A percentile compares a stretch with the other conserved stretches of the same genome.
phyloP scores from a whole-genome alignment of 2,329 filamentous ascomycete genomes.

The Hymenoscyphus occultus region DNA sequence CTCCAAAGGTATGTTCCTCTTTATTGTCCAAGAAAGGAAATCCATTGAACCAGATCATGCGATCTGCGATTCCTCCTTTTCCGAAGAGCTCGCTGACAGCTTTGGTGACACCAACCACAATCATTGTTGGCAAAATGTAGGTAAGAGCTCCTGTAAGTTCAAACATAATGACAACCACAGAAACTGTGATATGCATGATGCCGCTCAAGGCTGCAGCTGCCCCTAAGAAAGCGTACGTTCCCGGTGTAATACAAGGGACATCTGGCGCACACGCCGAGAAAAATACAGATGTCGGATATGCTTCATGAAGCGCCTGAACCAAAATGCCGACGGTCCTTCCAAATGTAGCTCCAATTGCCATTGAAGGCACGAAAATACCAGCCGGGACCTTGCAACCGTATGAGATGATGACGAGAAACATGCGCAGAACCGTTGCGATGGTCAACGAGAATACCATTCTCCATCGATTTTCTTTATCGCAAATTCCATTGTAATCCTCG shows the following conservation, averaged over 20 bases:
- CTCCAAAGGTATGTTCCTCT: constrained; percentile 94
- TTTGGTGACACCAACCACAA: constrained; percentile 96
- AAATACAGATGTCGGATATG: constrained; percentile 76
- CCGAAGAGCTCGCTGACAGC: constrained; percentile 85
- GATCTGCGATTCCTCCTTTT: constrained; percentile 95
- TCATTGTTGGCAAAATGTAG: constrained; percentile 98
- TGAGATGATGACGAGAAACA: constrained; percentile 86
- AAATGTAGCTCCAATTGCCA: constrained; percentile 95
- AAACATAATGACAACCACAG: constrained; percentile 99
- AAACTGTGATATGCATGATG: constrained; percentile 97
- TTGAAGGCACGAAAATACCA: constrained; percentile 96
- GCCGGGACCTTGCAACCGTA: constrained; percentile 98
- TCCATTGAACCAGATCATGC: constrained; percentile 98
- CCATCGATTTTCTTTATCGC: constrained; percentile 73
- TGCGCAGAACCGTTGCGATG: constrained; percentile 75
- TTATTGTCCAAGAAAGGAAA: constrained; percentile 97
- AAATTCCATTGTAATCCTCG: constrained; percentile 86
- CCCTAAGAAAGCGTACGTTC: constrained; percentile 93
- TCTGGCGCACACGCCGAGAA: constrained; percentile 88
- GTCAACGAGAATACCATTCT: constrained; percentile 75
- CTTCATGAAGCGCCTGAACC: constrained; percentile 83
- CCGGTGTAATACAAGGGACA: constrained; percentile 92
- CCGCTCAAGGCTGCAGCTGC: constrained; percentile 88
- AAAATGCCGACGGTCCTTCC: constrained; percentile 92
- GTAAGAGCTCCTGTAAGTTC: constrained; percentile 95